These are phyloP conservation scores for Pestalotiopsis sp. DNA, from an alignment of 2,329 filamentous ascomycete species.

Conservation along the genomic window DNA sequence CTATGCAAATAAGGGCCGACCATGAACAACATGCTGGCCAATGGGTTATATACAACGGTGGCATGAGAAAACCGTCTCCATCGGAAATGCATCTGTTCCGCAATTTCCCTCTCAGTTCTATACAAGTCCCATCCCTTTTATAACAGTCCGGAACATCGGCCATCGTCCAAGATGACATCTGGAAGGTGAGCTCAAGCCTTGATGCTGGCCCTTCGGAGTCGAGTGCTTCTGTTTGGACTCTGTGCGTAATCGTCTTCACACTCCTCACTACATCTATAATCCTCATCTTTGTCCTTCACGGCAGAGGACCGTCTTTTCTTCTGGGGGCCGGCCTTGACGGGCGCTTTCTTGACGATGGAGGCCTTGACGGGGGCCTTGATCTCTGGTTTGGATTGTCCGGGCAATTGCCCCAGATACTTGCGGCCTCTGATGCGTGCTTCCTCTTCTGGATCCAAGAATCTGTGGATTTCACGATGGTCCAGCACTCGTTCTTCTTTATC, in stretches of 20 bases:
- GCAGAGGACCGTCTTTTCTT: background rate
- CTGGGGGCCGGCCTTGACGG: background rate
- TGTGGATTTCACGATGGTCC: constrained; percentile 85
- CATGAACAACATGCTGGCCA: background rate
- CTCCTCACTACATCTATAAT: constrained; percentile 1
- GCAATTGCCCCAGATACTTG: constrained; percentile 17
- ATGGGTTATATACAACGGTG: background rate
- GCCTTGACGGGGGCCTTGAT: constrained; percentile 10
- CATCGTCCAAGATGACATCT: background rate
- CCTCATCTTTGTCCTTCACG: background rate
- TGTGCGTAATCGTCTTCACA: background rate
- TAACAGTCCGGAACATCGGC: background rate
- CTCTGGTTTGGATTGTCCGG: constrained; percentile 12
- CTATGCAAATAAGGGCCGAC: background rate
- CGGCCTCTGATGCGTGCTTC: constrained; percentile 59
- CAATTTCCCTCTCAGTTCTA: background rate
- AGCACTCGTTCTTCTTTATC: constrained; percentile 75
- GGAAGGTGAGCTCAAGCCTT: background rate
- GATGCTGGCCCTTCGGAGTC: background rate
- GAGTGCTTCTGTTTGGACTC: background rate
- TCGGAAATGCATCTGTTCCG: background rate
- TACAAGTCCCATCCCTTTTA: background rate
- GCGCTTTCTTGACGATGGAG: constrained; percentile 13
- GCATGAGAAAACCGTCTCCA: background rate
- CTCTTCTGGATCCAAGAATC: constrained; percentile 75